These are phyloP conservation scores for Coniochaeta ligniaria DNA, from an alignment of 2,329 filamentous ascomycete genomes.

Conservation along the genomic window DNA sequence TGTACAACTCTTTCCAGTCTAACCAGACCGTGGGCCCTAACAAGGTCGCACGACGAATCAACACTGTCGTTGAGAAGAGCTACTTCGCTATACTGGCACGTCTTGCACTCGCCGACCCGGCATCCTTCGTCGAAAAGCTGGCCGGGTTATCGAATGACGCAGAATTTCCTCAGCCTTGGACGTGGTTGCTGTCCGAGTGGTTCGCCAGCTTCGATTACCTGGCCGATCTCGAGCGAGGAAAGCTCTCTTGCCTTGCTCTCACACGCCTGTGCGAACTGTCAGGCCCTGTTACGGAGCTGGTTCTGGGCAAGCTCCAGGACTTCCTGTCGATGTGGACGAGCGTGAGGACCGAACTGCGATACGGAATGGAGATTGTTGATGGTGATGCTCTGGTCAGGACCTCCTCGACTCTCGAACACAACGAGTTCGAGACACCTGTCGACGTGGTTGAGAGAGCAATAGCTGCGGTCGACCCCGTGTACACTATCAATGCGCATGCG, in stretches of 20 bases:
- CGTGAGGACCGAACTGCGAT: constrained; percentile 58
- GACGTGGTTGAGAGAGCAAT: constrained; percentile 46
- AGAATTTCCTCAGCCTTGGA: constrained; percentile 44
- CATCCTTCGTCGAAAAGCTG: constrained; percentile 56
- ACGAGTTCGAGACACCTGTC: constrained; percentile 50
- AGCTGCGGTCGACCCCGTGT: constrained; percentile 56
- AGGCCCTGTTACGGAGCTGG: constrained; percentile 48
- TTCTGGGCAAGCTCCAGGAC: constrained; percentile 59
- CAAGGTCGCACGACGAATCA: constrained; percentile 59
- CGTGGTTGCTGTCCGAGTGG: constrained; percentile 56
- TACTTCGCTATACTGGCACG: constrained; percentile 80
- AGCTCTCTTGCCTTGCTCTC: constrained; percentile 66
- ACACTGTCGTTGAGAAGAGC: constrained; percentile 71
- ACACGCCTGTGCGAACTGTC: constrained; percentile 64
- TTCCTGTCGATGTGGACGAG: constrained; percentile 71
- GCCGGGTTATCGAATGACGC: constrained; percentile 31
- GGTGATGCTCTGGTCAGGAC: constrained; percentile 17
- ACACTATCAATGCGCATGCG: constrained; percentile 54
- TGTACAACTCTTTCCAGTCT: constrained; percentile 64
- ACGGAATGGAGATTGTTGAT: constrained; percentile 49
- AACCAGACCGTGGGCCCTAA: constrained; percentile 80
- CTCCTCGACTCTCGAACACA: constrained; percentile 6
- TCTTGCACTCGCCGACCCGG: constrained; percentile 65
- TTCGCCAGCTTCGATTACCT: constrained; percentile 64
- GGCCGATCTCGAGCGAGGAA: constrained; percentile 57